A percentile compares a stretch with the other conserved stretches of the same genome.
These are phyloP conservation scores for Boletellus ananiceps DNA, from an alignment of 768 basidiomycete genomes.

Conservation along the genomic window DNA sequence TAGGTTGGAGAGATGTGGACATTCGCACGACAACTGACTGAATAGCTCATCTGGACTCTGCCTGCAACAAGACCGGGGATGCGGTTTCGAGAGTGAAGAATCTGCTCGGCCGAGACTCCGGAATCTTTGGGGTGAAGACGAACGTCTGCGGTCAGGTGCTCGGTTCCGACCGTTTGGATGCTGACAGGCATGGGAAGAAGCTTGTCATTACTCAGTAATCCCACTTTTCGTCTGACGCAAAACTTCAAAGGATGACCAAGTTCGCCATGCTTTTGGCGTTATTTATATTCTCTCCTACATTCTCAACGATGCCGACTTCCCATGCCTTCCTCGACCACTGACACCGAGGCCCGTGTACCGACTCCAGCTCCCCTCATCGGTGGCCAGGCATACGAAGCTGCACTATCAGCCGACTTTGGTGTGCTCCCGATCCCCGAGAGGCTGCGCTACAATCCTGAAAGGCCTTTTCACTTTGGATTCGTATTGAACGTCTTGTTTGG, in stretches of 20 bases:
- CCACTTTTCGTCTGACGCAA: too few species aligned
- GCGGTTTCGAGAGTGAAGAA: too few species aligned
- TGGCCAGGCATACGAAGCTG: background rate
- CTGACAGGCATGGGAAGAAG: too few species aligned
- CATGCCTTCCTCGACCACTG: slow-evolving; percentile 17
- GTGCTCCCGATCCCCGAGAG: slow-evolving; percentile 59
- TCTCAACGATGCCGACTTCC: background rate
- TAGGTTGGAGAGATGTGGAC: too few species aligned
- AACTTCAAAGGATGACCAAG: background rate
- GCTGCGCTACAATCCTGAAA: slow-evolving; percentile 48
- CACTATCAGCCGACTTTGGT: slow-evolving; percentile 46
- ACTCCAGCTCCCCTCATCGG: background rate
- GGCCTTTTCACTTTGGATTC: slow-evolving; percentile 49
- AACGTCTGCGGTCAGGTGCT: too few species aligned
- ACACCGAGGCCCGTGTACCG: background rate
- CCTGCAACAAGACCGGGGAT: too few species aligned
- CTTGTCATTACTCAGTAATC: too few species aligned
- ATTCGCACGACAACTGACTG: too few species aligned
- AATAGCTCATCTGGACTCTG: too few species aligned
- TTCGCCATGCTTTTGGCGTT: background rate
- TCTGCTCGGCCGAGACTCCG: too few species aligned
- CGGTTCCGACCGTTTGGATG: too few species aligned
- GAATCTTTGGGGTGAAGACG: too few species aligned
- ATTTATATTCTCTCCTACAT: slow-evolving; percentile 9
- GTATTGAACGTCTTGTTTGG: slow-evolving; percentile 58